phyloP scores from a whole-genome alignment of 306 rosid species.

The Corylus avellana region DNA sequence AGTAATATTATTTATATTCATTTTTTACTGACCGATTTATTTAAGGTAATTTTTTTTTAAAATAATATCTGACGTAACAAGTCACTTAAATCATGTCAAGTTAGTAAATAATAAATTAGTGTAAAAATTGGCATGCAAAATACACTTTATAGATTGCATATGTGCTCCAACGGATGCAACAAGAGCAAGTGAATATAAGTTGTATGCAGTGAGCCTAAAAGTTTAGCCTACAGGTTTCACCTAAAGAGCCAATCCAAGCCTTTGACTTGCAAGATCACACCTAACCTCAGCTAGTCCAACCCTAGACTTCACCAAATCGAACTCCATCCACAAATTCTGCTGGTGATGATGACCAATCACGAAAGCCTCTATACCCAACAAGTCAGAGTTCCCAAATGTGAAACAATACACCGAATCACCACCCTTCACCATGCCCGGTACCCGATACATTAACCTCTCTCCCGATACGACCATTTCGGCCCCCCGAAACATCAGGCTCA shows the following conservation, averaged over 20 bases:
- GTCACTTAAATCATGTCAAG: too few relatives aligned
- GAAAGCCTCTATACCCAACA: slow-evolving; percentile 68
- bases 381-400: slow-evolving; percentile 80
- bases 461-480: slow-evolving; percentile 75
- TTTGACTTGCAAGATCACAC: slow-evolving; percentile 70
- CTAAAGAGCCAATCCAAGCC: slow-evolving; percentile 45
- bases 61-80: too few relatives aligned
- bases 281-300: slow-evolving; percentile 67
- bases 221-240: not conserved
- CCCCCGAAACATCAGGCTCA: slow-evolving; percentile 61
- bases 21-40: too few relatives aligned
- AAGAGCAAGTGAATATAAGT: not conserved
- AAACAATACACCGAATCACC: slow-evolving; percentile 64
- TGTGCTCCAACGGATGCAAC: not conserved
- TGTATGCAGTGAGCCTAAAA: not conserved
- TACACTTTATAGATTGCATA: not conserved
- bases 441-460: slow-evolving; percentile 59
- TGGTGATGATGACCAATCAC: slow-evolving; percentile 87
- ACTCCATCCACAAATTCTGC: slow-evolving; percentile 92
- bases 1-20: too few relatives aligned
- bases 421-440: slow-evolving; percentile 50
- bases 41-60: too few relatives aligned
- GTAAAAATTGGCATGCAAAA: not conserved
- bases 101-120: too few relatives aligned
- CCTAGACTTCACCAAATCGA: slow-evolving; percentile 68